Conservation (phyloP, 2,329 filamentous ascomycete genomes). For the Lomentospora prolificans region DNA sequence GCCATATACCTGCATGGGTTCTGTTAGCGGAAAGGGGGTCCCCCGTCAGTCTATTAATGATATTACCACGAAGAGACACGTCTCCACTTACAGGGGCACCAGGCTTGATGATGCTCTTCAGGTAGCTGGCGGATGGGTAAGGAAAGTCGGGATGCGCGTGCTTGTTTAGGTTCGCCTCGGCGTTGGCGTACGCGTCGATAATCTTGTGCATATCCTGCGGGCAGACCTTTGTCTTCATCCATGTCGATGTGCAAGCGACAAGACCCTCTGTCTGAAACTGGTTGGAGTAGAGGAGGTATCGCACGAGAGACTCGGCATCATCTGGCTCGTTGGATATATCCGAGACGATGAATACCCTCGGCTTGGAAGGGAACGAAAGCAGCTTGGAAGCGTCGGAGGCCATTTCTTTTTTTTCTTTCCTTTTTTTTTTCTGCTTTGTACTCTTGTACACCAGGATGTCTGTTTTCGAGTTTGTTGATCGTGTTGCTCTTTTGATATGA, state of each 20-base stretch:
- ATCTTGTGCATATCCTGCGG: constrained; percentile 33
- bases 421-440: not conserved
- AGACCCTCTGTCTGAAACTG: constrained; percentile 35
- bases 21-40: not conserved
- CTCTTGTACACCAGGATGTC: no score
- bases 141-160: constrained; percentile 33
- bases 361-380: constrained; percentile 15
- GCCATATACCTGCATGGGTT: constrained; percentile 20
- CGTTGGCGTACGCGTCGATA: constrained; percentile 31
- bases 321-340: constrained; percentile 38
- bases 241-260: constrained; percentile 35
- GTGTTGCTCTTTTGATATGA: no score
- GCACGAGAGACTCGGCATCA: constrained; percentile 32
- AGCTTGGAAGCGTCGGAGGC: not conserved
- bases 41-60: not conserved
- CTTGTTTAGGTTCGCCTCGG: constrained; percentile 35
- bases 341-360: constrained; percentile 28
- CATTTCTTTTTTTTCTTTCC: not conserved
- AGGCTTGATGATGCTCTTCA: constrained; percentile 24
- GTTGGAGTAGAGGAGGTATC: constrained; percentile 34
- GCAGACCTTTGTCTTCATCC: constrained; percentile 29
- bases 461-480: no score
- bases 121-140: constrained; percentile 28
- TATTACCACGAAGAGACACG: not conserved
- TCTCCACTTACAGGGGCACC: constrained; percentile 22